Evolutionary conservation across 2,329 filamentous ascomycete species (phyloP), one percentile per base, ranked within the genome.

Genomic region (Colletotrichum australisinense): DNA sequence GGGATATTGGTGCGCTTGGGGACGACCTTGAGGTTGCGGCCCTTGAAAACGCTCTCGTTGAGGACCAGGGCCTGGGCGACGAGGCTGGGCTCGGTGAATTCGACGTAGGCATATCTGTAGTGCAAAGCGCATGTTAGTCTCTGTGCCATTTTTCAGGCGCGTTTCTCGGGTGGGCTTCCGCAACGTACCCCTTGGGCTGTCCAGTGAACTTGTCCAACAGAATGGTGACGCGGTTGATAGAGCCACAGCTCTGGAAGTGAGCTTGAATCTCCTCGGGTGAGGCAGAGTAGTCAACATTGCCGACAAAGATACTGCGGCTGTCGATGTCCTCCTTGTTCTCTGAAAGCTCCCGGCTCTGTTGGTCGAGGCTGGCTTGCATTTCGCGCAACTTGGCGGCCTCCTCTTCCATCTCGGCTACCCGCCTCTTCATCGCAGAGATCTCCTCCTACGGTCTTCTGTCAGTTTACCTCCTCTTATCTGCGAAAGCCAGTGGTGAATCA

Each of bases 191-290:
- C 88, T 99, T 99, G n/a, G 97, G 97, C 87, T 98, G 95, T 76
- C 97, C 97, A 12, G 95, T 98, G 81, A 98, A 98, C 87, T 99
- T 99, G 86, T 99, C 97, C 78, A 99, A 87, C 78, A 99, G 87
- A 77, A 99, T 99, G 1, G 97, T 99, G 73, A 99, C 97, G 74
- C 97, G 93, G 84, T 99, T 99, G 88, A 99, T 99, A 77, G 94
- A 95, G 74, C 97, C 97, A 79, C 95, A 97, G 87, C 93, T 97
- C 87, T 98, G 95, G 86, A 99, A 99, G 81, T 99, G 97, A 73
- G 95, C 94, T 87, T 99, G 97, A 73, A 99, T 97, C 86, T 99
- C 97, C 85, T 99, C 97, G 2, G 97, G 97, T 32, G 95, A 97
- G 26, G 96, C 95, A 75, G 94, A 95, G 84, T 99, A 99, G 85